Conservation (phyloP, 2,329 filamentous ascomycete species). For the Alternaria viburni region DNA sequence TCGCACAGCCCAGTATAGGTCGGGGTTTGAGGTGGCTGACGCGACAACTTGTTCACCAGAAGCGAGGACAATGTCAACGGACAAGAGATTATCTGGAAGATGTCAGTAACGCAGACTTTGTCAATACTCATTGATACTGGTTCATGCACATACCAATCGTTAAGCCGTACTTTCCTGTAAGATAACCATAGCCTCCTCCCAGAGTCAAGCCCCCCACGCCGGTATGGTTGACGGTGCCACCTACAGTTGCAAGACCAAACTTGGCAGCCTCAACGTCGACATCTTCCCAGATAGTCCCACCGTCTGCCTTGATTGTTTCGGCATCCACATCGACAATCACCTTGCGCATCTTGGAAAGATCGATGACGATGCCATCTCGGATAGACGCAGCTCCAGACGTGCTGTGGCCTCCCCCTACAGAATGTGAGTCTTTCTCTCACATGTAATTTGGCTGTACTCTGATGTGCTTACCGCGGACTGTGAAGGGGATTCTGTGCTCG, state of each 20-base stretch:
- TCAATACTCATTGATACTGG: neutral
- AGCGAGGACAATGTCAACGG: slow-evolving; percentile 42
- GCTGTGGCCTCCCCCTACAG: slow-evolving; percentile 61
- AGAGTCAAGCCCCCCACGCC: slow-evolving; percentile 63
- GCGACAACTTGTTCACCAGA: slow-evolving; percentile 46
- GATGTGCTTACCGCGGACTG: slow-evolving; percentile 47
- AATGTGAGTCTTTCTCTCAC: neutral
- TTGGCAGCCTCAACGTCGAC: slow-evolving; percentile 60
- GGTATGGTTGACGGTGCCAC: slow-evolving; percentile 68
- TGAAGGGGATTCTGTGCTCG: slow-evolving; percentile 54
- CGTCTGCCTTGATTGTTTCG: slow-evolving; percentile 57
- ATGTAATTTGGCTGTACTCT: neutral
- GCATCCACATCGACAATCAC: slow-evolving; percentile 57
- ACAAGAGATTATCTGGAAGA: slow-evolving; percentile 46
- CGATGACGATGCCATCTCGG: slow-evolving; percentile 62
- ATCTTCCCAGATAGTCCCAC: slow-evolving; percentile 62
- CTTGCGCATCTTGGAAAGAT: slow-evolving; percentile 58
- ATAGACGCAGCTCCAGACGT: slow-evolving; percentile 60
- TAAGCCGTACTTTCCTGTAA: slow-evolving; percentile 62
- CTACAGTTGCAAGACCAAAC: slow-evolving; percentile 63
- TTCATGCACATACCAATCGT: slow-evolving; percentile 52
- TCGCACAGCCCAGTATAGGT: slow-evolving; percentile 51
- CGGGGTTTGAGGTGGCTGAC: slow-evolving; percentile 28
- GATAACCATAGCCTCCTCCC: slow-evolving; percentile 65
- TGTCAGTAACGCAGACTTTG: neutral